Conservation (phyloP, 768 basidiomycete genomes). For the Phaeotremella skinneri region DNA sequence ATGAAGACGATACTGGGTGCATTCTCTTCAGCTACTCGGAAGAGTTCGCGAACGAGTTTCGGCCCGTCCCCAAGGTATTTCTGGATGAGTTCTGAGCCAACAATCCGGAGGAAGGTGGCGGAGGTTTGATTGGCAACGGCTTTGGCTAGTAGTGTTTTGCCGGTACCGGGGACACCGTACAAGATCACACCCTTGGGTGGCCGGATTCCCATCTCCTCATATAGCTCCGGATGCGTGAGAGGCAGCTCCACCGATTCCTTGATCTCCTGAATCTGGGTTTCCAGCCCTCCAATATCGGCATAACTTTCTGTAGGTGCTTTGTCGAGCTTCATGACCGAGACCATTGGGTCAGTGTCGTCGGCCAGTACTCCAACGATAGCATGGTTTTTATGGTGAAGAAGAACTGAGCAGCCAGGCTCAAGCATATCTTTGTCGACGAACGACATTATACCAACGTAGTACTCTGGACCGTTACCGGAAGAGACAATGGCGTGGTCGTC, state of each 20-base stretch:
- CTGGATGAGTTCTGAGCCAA: conserved; percentile 97
- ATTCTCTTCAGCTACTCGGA: conserved; percentile 94
- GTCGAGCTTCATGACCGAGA: conserved; percentile 98
- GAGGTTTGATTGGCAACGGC: conserved; percentile 98
- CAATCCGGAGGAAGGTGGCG: conserved; percentile 94
- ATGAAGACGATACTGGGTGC: conserved; percentile 99
- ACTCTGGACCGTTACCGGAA: conserved; percentile 89
- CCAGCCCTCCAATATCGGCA: conserved; percentile 95
- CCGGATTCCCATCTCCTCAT: conserved; percentile 99
- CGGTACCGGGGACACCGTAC: conserved; percentile 97
- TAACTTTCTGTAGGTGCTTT: conserved; percentile 99
- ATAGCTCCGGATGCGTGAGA: conserved; percentile 93
- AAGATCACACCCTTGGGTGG: conserved; percentile 99
- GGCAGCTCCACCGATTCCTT: conserved; percentile 99
- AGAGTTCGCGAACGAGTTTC: conserved; percentile 94
- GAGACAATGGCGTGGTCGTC: conserved; percentile 79
- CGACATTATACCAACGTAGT: conserved; percentile 95
- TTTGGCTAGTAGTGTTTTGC: conserved; percentile 95
- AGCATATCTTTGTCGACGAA: conserved; percentile 97
- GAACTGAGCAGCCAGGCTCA: conserved; percentile 91
- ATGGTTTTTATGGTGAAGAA: conserved; percentile 94
- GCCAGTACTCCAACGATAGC: conserved; percentile 91
- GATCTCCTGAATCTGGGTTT: conserved; percentile 97
- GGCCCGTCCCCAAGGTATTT: conserved; percentile 99
- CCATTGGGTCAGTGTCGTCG: conserved; percentile 92